Conservation (phyloP, 2,329 filamentous ascomycete genomes). For the Hawksworthiomyces lignivorus region DNA sequence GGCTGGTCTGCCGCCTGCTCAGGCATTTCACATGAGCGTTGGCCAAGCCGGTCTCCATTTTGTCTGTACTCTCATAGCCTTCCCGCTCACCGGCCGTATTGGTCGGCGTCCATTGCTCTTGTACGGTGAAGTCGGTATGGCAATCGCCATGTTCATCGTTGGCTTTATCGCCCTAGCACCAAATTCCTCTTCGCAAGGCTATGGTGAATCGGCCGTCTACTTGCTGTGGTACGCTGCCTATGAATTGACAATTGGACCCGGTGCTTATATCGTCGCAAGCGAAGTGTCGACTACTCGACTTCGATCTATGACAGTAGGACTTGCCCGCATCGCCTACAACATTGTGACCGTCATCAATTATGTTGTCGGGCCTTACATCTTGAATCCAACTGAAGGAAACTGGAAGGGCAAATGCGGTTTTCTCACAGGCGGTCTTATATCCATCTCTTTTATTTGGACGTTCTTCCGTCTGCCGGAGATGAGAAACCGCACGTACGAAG, state of each 20-base stretch:
- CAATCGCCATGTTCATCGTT: slow-evolving; percentile 28
- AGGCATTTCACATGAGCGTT: slow-evolving; percentile 24
- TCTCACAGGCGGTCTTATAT: slow-evolving; percentile 34
- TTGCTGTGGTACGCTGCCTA: not conserved
- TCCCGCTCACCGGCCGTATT: not conserved
- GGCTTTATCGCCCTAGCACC: slow-evolving; percentile 33
- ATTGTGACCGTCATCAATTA: slow-evolving; percentile 34
- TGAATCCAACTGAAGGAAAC: slow-evolving; percentile 27
- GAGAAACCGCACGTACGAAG: slow-evolving; percentile 8
- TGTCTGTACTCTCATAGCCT: slow-evolving; percentile 9
- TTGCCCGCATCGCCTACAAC: slow-evolving; percentile 36
- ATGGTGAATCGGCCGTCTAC: not conserved
- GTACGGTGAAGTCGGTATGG: slow-evolving; percentile 29
- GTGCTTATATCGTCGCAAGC: slow-evolving; percentile 39
- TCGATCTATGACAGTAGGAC: slow-evolving; percentile 35
- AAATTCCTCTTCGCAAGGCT: not conserved
- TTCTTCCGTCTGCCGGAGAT: slow-evolving; percentile 43
- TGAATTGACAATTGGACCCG: slow-evolving; percentile 30
- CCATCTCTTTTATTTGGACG: slow-evolving; percentile 38
- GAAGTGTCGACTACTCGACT: slow-evolving; percentile 41
- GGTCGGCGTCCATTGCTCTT: too few species aligned
- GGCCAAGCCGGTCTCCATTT: slow-evolving; percentile 40
- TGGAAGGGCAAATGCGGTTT: slow-evolving; percentile 34
- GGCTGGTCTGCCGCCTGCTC: slow-evolving; percentile 32
- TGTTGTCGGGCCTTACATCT: slow-evolving; percentile 29